Base-by-base conservation (phyloP, 2,329 filamentous ascomycete species). In the Mollisiaceae sp. region DNA sequence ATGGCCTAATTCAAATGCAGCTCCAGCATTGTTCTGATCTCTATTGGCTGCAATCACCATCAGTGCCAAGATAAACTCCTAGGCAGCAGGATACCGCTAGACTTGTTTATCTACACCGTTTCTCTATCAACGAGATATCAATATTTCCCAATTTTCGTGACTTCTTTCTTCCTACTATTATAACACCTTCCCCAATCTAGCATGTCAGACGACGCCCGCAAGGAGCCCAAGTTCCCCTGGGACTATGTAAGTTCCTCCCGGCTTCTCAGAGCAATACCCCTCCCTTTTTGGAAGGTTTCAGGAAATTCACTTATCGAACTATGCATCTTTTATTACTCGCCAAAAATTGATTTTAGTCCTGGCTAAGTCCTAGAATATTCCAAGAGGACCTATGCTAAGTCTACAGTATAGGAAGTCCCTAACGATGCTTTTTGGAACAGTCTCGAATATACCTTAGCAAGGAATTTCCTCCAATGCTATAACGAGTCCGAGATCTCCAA, bases 341-440 rank as follows among this genome's bases (percentile, higher is more conserved):
- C 27, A 32, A 6, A 32, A 32, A 32, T 32, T 3, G 27, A 32
- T 32, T 6, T 32, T 32, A 32, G 3, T 32, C 27, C 27, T 6
- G 27, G 6, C 27, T 6, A 32, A 32, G 3, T 32, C 27, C 27
- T 6, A 6, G 6, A 32, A 32, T 3, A 3, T 3, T 32, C 27
- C 6, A 3, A 32, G 6, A 32, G 3, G 27, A 32, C 3, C 3
- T 32, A 32, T 32, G 27, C 27, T 32, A 32, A 32, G 6, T 32
- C 27, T 32, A 32, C 27, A 6, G 6, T 32, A 6, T 32, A 32
- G 27, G 50, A 54, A 4, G 24, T 54, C 24, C 50, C 50, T 8
- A 32, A 54, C 50, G 50, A 54, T n/a, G 11, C 50, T 18, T 54
- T 54, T 12, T 54, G 50, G 50, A 54, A 54, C 2, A 54, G 27